Base-by-base conservation (phyloP, 1,139 yeast genomes). In the Taphrina betulina region DNA sequence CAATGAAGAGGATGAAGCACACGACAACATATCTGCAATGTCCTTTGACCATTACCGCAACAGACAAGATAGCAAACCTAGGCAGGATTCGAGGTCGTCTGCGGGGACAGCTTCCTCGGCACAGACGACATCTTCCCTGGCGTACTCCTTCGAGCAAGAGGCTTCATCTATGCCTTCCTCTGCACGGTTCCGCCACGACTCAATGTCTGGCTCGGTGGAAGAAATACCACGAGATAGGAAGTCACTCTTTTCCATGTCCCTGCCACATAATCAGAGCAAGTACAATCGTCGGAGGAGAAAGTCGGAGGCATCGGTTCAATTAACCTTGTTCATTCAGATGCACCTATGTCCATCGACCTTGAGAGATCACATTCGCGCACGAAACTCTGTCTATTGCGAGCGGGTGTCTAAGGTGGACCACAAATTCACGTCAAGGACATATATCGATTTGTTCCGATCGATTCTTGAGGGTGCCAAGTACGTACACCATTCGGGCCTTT, bases 401-500 rank as follows among this genome's bases (percentile, higher is more conserved):
- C 38, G 24, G 20, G 43, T 29, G 14, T 36, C 58, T 19, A 31
- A 2, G 7, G 12, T 14, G 17, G 31, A 12, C 50, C 22, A n/a
- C 19, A 14, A 19, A 10, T 36, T 36, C 28, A 40, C 31, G 24
- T 33, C 48, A 8, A 33, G 42, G n/a, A 35, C 42, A 5, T 45
- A 45, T n/a, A 24, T 45, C 17, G 33, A 35, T 17, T 71, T 92
- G 3, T 79, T 92, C 62, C 75, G 96, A 42, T 96, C 92, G 66
- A 79, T 90, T 4, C 72, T 92, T 20, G 97, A 92, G 65, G 98
- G 96, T 0, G 78, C 92, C 45, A 80, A 85, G 5, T 94, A 92
- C 66, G 92, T 92, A 51, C 98, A 92, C 67, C 75, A 87, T 1
- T 95, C 88, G 67, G 97, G 97, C 0, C 87, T 90, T 53, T 92